A percentile compares a stretch with the other conserved stretches of the same genome.
Evolutionary conservation across 345 rosid species (phyloP).

Genomic region (Carallia pectinifolia): DNA sequence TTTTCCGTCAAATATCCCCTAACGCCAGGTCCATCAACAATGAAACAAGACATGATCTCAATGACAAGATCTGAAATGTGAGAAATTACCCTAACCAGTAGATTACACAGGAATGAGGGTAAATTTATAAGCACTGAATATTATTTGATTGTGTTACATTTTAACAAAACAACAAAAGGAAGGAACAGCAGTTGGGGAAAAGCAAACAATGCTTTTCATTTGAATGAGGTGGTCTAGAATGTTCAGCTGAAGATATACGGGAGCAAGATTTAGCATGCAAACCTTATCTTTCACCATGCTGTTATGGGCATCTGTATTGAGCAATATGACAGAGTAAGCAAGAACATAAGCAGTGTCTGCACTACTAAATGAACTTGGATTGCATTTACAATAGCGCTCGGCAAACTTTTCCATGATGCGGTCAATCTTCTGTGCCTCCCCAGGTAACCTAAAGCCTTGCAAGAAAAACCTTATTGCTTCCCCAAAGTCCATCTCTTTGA

Average conservation of each 20-base stretch:
- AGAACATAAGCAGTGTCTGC: slow-evolving; percentile 97
- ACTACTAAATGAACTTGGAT: slow-evolving; percentile 81
- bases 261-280: slow-evolving; percentile 29
- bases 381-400: slow-evolving; percentile 93
- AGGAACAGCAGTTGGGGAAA: neutral
- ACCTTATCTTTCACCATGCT: slow-evolving; percentile 98
- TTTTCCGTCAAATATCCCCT: neutral
- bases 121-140: too few relatives aligned
- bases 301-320: slow-evolving; percentile 96
- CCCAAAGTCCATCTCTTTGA: slow-evolving; percentile 80
- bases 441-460: slow-evolving; percentile 85
- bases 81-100: neutral
- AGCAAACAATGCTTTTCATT: too few relatives aligned
- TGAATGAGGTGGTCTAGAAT: too few relatives aligned
- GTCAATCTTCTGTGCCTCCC: slow-evolving; percentile 99
- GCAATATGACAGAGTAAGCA: slow-evolving; percentile 95
- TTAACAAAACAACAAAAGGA: neutral
- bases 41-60: neutral
- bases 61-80: neutral
- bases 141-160: too few relatives aligned
- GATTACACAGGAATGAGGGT: neutral
- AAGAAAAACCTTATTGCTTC: slow-evolving; percentile 91
- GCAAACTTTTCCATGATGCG: slow-evolving; percentile 98
- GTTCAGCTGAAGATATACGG: slow-evolving; percentile 11
- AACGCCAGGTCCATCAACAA: neutral